A percentile compares a stretch with the other conserved stretches of the same genome.
phyloP scores from a whole-genome alignment of 2,329 filamentous ascomycete genomes.

The Aureobasidium leucospermi region DNA sequence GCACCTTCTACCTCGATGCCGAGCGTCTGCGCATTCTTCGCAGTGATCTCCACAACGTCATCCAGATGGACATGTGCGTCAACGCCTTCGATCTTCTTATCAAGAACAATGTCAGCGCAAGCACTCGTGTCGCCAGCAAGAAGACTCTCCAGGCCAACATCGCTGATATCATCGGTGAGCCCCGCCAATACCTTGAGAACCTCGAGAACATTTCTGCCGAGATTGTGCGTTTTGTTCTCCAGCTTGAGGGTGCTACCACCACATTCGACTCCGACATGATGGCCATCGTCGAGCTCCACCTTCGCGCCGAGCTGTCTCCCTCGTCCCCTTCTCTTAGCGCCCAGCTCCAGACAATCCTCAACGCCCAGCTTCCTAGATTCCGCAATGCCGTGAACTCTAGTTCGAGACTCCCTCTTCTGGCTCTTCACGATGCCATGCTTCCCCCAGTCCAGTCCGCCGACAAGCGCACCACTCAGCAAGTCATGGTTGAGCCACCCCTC shows the following conservation, averaged over 20 bases:
- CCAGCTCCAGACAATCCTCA: slow-evolving; percentile 25
- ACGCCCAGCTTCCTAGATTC: slow-evolving; percentile 27
- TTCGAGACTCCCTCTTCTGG: slow-evolving; percentile 32
- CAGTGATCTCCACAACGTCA: slow-evolving; percentile 45
- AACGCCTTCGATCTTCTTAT: slow-evolving; percentile 39
- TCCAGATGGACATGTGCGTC: slow-evolving; percentile 49
- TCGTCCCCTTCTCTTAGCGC: slow-evolving; percentile 23
- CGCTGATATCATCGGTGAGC: slow-evolving; percentile 33
- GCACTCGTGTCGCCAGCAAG: slow-evolving; percentile 15
- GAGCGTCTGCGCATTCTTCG: slow-evolving; percentile 48
- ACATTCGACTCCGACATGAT: slow-evolving; percentile 29
- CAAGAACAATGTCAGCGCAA: slow-evolving; percentile 27
- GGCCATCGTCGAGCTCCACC: slow-evolving; percentile 28
- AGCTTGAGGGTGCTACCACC: slow-evolving; percentile 24
- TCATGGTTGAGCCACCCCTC: slow-evolving; percentile 11
- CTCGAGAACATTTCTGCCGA: slow-evolving; percentile 39
- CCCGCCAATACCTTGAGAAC: slow-evolving; percentile 32
- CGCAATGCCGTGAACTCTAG: slow-evolving; percentile 29
- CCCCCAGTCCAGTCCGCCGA: slow-evolving; percentile 18
- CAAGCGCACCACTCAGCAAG: slow-evolving; percentile 13
- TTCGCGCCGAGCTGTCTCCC: slow-evolving; percentile 26
- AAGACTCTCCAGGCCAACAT: slow-evolving; percentile 28
- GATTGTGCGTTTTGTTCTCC: slow-evolving; percentile 36
- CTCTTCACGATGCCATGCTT: slow-evolving; percentile 38
- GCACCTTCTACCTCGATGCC: slow-evolving; percentile 51